Percentiles rank a stretch among this genome's conserved stretches.
phyloP scores from a whole-genome alignment of 83 land plant genomes.

The Picea mariana region DNA sequence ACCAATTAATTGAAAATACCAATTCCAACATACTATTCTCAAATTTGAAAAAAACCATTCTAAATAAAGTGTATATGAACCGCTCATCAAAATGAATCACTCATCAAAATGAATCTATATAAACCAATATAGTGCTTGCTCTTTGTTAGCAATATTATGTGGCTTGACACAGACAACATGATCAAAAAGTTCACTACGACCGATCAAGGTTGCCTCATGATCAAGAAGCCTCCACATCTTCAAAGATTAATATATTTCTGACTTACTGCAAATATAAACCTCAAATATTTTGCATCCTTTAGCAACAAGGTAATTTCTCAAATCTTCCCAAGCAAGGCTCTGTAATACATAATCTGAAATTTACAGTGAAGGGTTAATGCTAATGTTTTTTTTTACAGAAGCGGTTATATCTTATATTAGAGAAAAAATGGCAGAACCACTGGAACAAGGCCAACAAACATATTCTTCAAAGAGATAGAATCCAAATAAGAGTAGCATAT shows the following conservation, averaged over 20 bases:
- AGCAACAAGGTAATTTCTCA: slow-evolving; percentile 83
- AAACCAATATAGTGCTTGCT: not conserved
- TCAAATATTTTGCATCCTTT: slow-evolving; percentile 97
- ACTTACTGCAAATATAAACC: slow-evolving; percentile 98
- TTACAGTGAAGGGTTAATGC: not conserved
- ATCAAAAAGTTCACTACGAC: slow-evolving; percentile 57
- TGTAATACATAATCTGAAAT: slow-evolving; percentile 71
- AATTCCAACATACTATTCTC: not conserved
- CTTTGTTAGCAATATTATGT: slow-evolving; percentile 38
- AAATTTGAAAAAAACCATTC: not conserved
- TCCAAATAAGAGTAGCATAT: too few relatives aligned
- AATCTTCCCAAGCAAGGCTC: slow-evolving; percentile 99
- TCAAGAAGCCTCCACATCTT: slow-evolving; percentile 99
- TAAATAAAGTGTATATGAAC: not conserved
- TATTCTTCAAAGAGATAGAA: too few relatives aligned
- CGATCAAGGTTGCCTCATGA: slow-evolving; percentile 84
- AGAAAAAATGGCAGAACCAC: too few relatives aligned
- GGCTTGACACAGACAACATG: slow-evolving; percentile 93
- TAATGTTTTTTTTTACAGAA: too few relatives aligned
- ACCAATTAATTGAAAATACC: not conserved
- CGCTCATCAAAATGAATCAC: too few relatives aligned
- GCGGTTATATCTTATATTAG: too few relatives aligned
- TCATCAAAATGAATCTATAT: not conserved
- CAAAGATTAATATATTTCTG: slow-evolving; percentile 95
- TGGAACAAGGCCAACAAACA: too few relatives aligned